Percentiles rank a stretch among this genome's conserved stretches.
phyloP scores from a whole-genome alignment of 371 early-diverging fungal species.

The Mucor velutinosus region DNA sequence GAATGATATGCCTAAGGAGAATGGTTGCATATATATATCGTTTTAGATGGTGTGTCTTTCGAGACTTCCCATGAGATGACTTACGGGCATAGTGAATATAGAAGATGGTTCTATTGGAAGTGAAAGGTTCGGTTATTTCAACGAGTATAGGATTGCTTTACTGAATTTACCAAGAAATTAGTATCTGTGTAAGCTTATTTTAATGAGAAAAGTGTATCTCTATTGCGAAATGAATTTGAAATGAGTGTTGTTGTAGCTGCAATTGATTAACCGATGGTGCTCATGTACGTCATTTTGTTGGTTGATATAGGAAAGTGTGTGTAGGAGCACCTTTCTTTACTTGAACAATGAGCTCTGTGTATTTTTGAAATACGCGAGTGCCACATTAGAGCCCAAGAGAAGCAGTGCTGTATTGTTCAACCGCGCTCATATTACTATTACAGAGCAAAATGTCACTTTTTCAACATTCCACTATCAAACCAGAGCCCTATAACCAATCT shows the following conservation, averaged over 20 bases:
- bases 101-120: background rate
- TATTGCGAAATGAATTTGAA: background rate
- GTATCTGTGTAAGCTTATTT: background rate
- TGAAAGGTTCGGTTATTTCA: background rate
- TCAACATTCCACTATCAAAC: too few relatives aligned
- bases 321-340: too few relatives aligned
- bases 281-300: constrained; percentile 4
- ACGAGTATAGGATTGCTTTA: background rate
- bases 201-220: constrained; percentile 1
- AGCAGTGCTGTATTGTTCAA: too few relatives aligned
- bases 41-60: background rate
- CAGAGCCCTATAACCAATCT: too few relatives aligned
- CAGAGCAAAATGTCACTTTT: too few relatives aligned
- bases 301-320: background rate
- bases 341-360: too few relatives aligned
- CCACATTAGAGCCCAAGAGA: too few relatives aligned
- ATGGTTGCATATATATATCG: background rate
- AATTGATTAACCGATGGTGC: constrained; percentile 1
- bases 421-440: too few relatives aligned
- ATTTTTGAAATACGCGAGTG: too few relatives aligned
- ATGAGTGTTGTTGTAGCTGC: background rate
- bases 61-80: background rate
- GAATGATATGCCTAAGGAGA: constrained; percentile 87
- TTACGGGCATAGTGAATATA: constrained; percentile 14
- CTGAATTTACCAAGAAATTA: background rate